Base-by-base conservation (phyloP, 176 grass and related monocot species). In the Carex kokanica region DNA sequence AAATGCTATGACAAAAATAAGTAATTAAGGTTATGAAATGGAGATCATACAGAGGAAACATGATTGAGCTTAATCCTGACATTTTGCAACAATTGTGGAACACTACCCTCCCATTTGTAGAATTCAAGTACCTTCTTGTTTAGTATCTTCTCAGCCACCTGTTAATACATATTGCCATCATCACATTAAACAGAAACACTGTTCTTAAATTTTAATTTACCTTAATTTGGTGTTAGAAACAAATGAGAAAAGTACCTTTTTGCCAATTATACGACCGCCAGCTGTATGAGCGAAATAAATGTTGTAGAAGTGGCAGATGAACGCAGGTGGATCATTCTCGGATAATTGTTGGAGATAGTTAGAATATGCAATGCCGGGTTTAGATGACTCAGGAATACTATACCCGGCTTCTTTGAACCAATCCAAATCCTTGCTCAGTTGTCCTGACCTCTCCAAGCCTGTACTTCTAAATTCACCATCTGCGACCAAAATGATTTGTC, bases 261-360 rank as follows among this genome's bases (percentile, higher is more conserved):
- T 94, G 15, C 94, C 94, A 15, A 97, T 97, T 81, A 97, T 94
- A 85, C 90, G 87, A 12, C 94, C 94, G 52, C 94, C 94, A 73
- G 94, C 92, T 51, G 85, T 88, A 63, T 97, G 94, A 77, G 94
- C 94, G 80, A 97, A 97, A 86, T 97, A 94, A n/a, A 94, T 84
- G 20, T 94, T 97, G 52, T 97, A 97, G 78, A 94, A 97, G 67
- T 97, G 94, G 34, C 94, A 92, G 47, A 97, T 94, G 81, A 97
- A 97, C 56, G 94, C 92, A 77, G 88, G 92, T 29, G 94, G 88
- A 41, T 97, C 87, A 24, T 91, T 91, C 59, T 94, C 81, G 23
- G 94, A 86, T 27, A 97, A 45, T 84, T 91, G 83, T 88, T 94
- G 85, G 45, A 97, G 87, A 70, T 92, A 92, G 34, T 41, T 69